Base-by-base conservation (phyloP, 139 green algal genomes). In the Marvania coccoides region DNA sequence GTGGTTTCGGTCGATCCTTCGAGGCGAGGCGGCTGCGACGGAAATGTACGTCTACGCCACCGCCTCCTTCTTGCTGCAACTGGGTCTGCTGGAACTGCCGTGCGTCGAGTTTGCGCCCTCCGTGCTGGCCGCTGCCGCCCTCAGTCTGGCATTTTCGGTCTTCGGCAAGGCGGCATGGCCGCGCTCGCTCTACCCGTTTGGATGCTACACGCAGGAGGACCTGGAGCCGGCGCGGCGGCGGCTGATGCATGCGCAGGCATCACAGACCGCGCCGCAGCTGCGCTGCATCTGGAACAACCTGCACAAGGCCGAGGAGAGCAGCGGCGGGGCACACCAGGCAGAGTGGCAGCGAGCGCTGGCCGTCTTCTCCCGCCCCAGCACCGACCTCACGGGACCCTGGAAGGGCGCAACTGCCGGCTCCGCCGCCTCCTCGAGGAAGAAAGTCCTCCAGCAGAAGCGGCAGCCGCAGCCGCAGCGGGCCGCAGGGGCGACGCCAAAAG, bases 31-130 rank as follows among this genome's bases (percentile, higher is more conserved):
- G 15, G 36, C 42, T 14, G 26, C 61, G 46, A 67, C 81, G 28
- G 74, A 85, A 31, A 84, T 88, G 76, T 79, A 88, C 63, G 61
- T 83, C 4, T 88, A 88, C 57, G 82, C 76, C 4, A 45, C 87
- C 1, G 74, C 82, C 30, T 76, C 76, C 53, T 88, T 88, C 66
- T 56, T 88, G 30, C 51, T 88, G 33, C 72, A 87, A 39, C 69
- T 88, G 19, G 66, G 46, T 6, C 63, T 87, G 37, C 65, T 88
- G 36, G 80, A 87, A 47, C 51, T 78, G 28, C 30, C 42, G 8
- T 75, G 71, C 48, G 64, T 60, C 2, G 66, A 23, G 3, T 48
- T 57, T 26, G 37, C 71, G 3, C 58, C 77, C 5, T 84, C 74
- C 2, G 39, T 74, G 36, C 28, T 83, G 47, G 82, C 80, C 7